These are phyloP conservation scores for Trichosporon inkin DNA, from an alignment of 1,284 basidiomycete genomes.

Conservation along the genomic window DNA sequence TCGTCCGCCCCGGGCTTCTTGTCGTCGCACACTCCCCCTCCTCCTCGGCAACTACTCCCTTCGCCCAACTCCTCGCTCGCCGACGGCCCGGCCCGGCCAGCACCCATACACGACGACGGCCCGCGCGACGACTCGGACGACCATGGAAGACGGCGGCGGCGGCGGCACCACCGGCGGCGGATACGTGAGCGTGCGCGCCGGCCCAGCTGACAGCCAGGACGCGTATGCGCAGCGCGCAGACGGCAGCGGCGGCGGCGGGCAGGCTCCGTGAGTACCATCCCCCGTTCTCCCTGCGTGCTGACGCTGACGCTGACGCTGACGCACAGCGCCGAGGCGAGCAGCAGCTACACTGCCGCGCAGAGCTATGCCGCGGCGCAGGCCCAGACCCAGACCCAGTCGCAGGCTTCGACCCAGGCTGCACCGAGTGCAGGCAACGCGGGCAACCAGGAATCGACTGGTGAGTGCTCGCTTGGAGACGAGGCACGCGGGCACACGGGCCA, in stretches of 20 bases:
- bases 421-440: background rate
- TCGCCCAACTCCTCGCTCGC: too few species aligned
- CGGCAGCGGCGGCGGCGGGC: background rate
- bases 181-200: background rate
- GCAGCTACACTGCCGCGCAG: background rate
- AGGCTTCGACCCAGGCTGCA: background rate
- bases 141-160: slow-evolving; percentile 6
- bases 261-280: background rate
- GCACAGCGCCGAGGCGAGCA: background rate
- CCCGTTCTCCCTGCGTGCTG: too few species aligned
- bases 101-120: too few species aligned
- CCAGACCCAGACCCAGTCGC: background rate
- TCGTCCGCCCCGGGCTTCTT: too few species aligned
- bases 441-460: slow-evolving; percentile 4
- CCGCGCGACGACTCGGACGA: background rate
- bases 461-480: background rate
- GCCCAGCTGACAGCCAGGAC: background rate
- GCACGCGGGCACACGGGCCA: too few species aligned
- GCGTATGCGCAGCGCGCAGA: slow-evolving; percentile 1
- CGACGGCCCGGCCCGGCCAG: too few species aligned
- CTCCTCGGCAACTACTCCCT: too few species aligned
- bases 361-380: background rate
- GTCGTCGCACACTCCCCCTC: too few species aligned
- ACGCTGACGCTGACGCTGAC: background rate
- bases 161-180: background rate